Evolutionary conservation across 257 asterid species (phyloP).

Genomic region (Salvia rosmarinus): DNA sequence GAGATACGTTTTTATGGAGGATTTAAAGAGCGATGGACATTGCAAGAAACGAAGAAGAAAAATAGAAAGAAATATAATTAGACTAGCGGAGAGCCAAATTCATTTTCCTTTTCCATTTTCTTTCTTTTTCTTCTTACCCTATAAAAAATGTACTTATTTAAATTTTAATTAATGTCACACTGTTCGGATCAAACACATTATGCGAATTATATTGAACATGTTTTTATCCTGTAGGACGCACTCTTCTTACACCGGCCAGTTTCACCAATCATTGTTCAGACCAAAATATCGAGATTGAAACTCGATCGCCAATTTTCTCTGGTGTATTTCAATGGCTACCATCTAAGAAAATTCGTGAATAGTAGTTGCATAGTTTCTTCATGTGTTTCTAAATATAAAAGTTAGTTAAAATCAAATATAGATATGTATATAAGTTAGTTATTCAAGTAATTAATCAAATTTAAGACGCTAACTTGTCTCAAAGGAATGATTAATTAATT

Average conservation of each 20-base stretch:
- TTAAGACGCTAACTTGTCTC: not conserved
- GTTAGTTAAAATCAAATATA: no score
- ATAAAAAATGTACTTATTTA: not conserved
- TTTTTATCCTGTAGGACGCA: not conserved
- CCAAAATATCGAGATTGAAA: not conserved
- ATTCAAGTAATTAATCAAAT: not conserved
- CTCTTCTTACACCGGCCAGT: conserved; percentile 24
- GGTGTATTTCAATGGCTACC: no score
- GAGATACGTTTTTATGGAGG: no score
- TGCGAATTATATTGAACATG: not conserved
- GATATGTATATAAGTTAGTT: not conserved
- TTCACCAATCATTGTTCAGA: not conserved
- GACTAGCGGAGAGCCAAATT: no score
- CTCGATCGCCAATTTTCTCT: not conserved
- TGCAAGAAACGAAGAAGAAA: no score
- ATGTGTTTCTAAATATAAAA: not conserved
- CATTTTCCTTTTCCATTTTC: no score
- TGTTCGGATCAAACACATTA: not conserved
- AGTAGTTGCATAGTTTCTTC: no score
- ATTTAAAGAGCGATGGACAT: no score
- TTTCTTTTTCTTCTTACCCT: not conserved
- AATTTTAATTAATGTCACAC: not conserved
- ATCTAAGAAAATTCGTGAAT: no score
- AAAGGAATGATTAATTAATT: not conserved
- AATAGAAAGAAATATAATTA: no score